A percentile compares a stretch with the other conserved stretches of the same genome.
phyloP scores from a whole-genome alignment of 148 eudicot genomes.

The Rhododendron vialii region DNA sequence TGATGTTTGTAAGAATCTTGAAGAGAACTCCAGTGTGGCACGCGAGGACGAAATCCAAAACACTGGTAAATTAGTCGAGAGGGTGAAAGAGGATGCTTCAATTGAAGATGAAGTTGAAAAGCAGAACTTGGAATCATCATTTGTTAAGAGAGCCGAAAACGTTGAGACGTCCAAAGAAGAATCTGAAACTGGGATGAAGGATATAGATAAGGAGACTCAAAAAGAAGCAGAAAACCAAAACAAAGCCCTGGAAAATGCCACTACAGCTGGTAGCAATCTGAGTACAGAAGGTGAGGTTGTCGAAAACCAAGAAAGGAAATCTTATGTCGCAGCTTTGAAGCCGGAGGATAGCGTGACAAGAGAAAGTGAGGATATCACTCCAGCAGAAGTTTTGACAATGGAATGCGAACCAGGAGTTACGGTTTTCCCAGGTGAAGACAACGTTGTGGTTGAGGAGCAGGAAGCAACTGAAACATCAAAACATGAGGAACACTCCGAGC shows the following conservation, averaged over 20 bases:
- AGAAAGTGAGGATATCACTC: conserved; percentile 2
- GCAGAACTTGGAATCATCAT: not conserved
- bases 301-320: not conserved
- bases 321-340: not conserved
- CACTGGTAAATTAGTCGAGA: not conserved
- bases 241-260: not conserved
- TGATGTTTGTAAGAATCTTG: not conserved
- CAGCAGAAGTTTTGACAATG: not conserved
- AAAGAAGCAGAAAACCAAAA: conserved; percentile 1
- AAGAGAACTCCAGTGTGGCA: conserved; percentile 8
- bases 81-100: not conserved
- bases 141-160: not conserved
- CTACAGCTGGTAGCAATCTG: conserved; percentile 4
- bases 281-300: not conserved
- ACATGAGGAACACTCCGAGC: not conserved
- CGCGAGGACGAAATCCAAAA: conserved; percentile 7
- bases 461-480: conserved; percentile 1
- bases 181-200: conserved; percentile 14
- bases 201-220: conserved; percentile 9
- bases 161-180: conserved; percentile 4
- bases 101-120: not conserved
- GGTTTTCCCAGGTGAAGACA: not conserved
- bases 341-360: not conserved
- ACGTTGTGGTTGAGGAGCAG: not conserved
- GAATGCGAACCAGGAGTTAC: not conserved